Evolutionary conservation across 164 flowering plant genomes (phyloP).

Genomic region (Vitis rupestris): DNA sequence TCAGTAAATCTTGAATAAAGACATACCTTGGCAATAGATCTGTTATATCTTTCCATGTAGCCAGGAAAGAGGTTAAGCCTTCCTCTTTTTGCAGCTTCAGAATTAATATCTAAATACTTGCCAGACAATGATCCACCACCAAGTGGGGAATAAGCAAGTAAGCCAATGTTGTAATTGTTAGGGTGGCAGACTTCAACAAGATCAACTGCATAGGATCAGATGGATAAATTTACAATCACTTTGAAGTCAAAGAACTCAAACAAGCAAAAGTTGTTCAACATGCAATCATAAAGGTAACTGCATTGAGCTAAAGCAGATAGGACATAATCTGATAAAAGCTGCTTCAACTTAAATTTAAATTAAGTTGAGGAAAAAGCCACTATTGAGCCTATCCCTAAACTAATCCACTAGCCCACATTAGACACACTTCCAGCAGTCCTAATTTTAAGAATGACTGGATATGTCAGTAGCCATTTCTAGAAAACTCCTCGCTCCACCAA

Average conservation of each 20-base stretch:
- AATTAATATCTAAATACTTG: conserved; percentile 68
- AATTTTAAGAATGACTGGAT: no score
- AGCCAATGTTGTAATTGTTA: conserved; percentile 81
- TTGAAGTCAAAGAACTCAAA: background rate
- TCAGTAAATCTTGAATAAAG: no score
- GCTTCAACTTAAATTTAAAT: no score
- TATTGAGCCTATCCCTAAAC: no score
- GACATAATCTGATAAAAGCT: no score
- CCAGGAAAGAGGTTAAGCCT: conserved; percentile 88
- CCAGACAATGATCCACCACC: conserved; percentile 82
- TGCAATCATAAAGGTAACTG: no score
- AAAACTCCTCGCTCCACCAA: no score
- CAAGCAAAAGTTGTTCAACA: background rate
- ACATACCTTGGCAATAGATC: conserved; percentile 76
- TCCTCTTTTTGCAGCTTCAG: conserved; percentile 81
- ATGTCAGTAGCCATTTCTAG: no score
- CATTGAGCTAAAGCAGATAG: no score
- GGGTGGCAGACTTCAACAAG: conserved; percentile 97
- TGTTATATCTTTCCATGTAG: conserved; percentile 91
- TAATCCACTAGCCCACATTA: no score
- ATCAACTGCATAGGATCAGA: conserved; percentile 58
- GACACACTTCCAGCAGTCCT: no score
- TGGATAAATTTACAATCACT: background rate
- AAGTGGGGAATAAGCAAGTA: conserved; percentile 87
- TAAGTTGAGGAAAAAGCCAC: no score